Percentiles rank a stretch among this genome's conserved stretches.
These are phyloP conservation scores for Cutaneotrichosporon sp. DNA, from an alignment of 1,284 basidiomycete species.

Conservation along the genomic window DNA sequence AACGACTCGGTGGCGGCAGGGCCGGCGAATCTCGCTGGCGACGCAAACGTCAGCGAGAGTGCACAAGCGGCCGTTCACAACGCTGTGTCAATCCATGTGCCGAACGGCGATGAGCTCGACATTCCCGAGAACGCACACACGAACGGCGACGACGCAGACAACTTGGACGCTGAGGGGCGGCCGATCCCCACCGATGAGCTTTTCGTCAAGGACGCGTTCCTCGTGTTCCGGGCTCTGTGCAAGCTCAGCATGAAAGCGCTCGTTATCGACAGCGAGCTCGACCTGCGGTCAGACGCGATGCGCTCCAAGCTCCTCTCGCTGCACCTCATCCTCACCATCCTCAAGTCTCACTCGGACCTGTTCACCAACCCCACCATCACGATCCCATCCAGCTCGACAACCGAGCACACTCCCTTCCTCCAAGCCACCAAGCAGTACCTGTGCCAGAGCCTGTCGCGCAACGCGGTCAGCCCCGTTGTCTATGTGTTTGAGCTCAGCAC, in stretches of 20 bases:
- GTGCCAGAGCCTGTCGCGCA: conserved; percentile 87
- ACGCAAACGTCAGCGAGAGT: conserved; percentile 3
- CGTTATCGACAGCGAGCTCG: conserved; percentile 87
- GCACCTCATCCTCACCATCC: conserved; percentile 86
- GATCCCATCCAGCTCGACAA: conserved; percentile 80
- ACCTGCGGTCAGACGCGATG: conserved; percentile 92
- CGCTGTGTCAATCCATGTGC: conserved; percentile 40
- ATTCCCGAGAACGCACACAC: conserved; percentile 26
- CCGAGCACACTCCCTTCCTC: conserved; percentile 82
- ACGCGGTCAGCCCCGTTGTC: conserved; percentile 90
- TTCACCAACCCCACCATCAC: conserved; percentile 81
- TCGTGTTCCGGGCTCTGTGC: conserved; percentile 92
- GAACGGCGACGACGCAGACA: conserved; percentile 26
- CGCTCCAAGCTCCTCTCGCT: conserved; percentile 89
- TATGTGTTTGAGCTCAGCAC: conserved; percentile 98
- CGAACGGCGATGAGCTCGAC: conserved; percentile 45
- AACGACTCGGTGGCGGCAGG: conserved; percentile 50
- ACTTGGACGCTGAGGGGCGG: conserved; percentile 40
- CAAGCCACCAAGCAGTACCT: conserved; percentile 94
- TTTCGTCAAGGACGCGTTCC: conserved; percentile 92
- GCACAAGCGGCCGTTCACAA: conserved; percentile 31
- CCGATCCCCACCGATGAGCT: conserved; percentile 62
- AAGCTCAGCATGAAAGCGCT: conserved; percentile 98
- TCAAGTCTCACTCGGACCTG: conserved; percentile 84
- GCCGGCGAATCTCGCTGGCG: conserved; percentile 31